Evolutionary conservation across 371 early-diverging fungal species (phyloP).

Genomic region (Globomyces sp.): DNA sequence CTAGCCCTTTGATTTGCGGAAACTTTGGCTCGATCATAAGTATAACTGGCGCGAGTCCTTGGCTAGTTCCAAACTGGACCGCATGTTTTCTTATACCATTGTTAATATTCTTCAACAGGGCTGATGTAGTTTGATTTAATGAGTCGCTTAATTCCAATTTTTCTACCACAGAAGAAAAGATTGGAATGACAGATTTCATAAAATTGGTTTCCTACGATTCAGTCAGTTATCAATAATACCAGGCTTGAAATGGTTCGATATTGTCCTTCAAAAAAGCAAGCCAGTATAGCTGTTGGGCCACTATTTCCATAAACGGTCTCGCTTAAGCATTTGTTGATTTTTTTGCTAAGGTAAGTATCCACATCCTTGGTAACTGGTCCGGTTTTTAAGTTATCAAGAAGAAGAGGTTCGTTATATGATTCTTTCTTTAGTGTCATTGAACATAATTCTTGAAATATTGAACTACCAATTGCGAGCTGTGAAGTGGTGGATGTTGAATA

Average conservation of each 20-base stretch:
- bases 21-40: slow-evolving; percentile 21
- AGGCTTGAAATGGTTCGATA: slow-evolving; percentile 11
- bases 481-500: slow-evolving; percentile 2
- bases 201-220: slow-evolving; percentile 17
- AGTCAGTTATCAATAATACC: not conserved
- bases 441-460: slow-evolving; percentile 20
- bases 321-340: slow-evolving; percentile 14
- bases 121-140: slow-evolving; percentile 10
- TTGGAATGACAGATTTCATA: slow-evolving; percentile 12
- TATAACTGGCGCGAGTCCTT: slow-evolving; percentile 19
- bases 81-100: slow-evolving; percentile 19
- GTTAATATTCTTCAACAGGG: slow-evolving; percentile 1
- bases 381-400: slow-evolving; percentile 12
- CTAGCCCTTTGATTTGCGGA: slow-evolving; percentile 16
- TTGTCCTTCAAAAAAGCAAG: slow-evolving; percentile 20
- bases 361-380: slow-evolving; percentile 25
- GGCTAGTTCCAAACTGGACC: slow-evolving; percentile 15
- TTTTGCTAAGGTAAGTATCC: slow-evolving; percentile 24
- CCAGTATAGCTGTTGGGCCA: slow-evolving; percentile 19
- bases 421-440: slow-evolving; percentile 25
- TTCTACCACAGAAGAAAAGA: slow-evolving; percentile 13
- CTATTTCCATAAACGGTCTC: slow-evolving; percentile 17
- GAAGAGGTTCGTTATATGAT: slow-evolving; percentile 2
- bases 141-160: slow-evolving; percentile 19
- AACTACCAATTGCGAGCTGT: slow-evolving; percentile 11